Evolutionary conservation across 306 rosid species (phyloP), one percentile per base, ranked within the genome.

Genomic region (Begonia peltatifolia): DNA sequence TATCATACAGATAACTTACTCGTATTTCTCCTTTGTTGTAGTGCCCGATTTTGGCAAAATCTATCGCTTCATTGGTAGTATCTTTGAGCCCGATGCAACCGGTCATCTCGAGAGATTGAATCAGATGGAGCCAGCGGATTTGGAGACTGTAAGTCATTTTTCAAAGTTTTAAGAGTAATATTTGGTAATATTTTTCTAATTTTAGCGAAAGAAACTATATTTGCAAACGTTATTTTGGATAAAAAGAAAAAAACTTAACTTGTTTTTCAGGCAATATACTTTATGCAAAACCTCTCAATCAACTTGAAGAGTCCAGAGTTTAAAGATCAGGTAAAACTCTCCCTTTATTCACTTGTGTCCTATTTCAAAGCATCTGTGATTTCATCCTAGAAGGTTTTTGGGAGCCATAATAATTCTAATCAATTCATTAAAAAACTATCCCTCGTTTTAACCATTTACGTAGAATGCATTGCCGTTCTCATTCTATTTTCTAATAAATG

Each of bases 31-130:
- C 41, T 16, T 35, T 78, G 63, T 94, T 80, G 95, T 71, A 22
- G 61, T 78, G 70, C 97, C 95, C 14, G 94, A 85, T 76, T 85
- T 85, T 56, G 80, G 87, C 46, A 87, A 76, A 71, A 84, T 90
- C 58, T 85, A 90, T 65, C 48, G 67, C 62, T 89, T 85, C 74
- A 70, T 89, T 23, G 94, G 95, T 58, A 80, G 94, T 57, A 90
- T 89, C 44, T 89, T 89, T 51, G 97, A 89, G 65, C 95, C 94
- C 35, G 43, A 64, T 67, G 57, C 74, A 12, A 54, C 78, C 47
- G 79, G 74, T 73, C 97, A 89, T 59, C 38, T 80, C 46, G 83
- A 76, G 63, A 82, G 75, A 58, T 75, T 80, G 62, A 85, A 70
- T 55, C 78, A 78, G 76, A 76, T 89, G 95, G 89, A 82, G 53